Conservation (phyloP, 1,139 yeast genomes). For the Candida sanyaensis region DNA sequence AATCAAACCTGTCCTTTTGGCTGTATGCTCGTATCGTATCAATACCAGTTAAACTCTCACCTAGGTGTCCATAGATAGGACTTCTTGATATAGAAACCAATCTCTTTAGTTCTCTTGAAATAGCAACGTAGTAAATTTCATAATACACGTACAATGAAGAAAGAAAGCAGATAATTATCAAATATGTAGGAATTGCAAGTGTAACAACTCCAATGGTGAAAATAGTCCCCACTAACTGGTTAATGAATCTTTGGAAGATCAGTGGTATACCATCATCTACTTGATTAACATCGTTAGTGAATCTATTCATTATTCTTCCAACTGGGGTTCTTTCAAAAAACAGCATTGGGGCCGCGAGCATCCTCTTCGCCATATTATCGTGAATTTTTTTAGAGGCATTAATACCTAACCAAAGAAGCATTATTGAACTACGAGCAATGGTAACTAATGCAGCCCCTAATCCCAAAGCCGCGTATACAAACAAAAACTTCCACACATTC, state of each 20-base stretch:
- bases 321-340: constrained; percentile 63
- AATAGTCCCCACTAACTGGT: constrained; percentile 40
- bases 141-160: constrained; percentile 15
- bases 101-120: constrained; percentile 45
- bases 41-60: constrained; percentile 74
- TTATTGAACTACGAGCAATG: constrained; percentile 25
- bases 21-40: constrained; percentile 67
- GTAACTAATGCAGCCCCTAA: constrained; percentile 23
- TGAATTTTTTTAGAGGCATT: constrained; percentile 30
- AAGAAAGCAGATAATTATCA: constrained; percentile 39
- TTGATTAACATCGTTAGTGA: constrained; percentile 62
- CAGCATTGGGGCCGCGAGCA: constrained; percentile 58
- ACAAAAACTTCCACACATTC: constrained; percentile 23
- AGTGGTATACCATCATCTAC: constrained; percentile 29
- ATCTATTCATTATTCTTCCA: constrained; percentile 60
- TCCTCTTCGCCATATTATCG: constrained; percentile 30
- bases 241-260: constrained; percentile 34
- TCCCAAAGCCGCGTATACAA: constrained; percentile 27
- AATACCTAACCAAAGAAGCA: constrained; percentile 30
- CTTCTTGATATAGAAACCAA: constrained; percentile 40
- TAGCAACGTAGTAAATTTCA: constrained; percentile 47
- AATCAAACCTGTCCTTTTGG: constrained; percentile 50
- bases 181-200: constrained; percentile 24
- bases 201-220: constrained; percentile 51
- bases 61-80: constrained; percentile 58